Percentiles rank a stretch among this genome's conserved stretches.
Conservation (phyloP, 2,329 filamentous ascomycete species). For the Triangularia setosa region DNA sequence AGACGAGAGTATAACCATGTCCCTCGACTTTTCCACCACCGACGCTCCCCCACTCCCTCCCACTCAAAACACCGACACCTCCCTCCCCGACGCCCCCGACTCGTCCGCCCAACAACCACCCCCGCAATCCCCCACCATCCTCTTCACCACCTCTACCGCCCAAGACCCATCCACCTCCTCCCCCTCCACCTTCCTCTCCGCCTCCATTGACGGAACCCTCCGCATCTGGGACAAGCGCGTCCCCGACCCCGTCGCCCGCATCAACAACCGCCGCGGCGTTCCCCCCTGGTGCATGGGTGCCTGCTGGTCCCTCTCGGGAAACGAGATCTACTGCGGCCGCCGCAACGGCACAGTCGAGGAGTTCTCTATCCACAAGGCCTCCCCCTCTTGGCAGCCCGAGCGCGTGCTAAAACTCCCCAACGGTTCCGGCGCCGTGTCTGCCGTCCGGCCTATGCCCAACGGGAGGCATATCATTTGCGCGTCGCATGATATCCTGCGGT, state of each 20-base stretch:
- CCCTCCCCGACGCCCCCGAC: neutral
- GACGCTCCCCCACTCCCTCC: neutral
- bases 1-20: neutral
- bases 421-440: slow-evolving; percentile 85
- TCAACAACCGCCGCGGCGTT: slow-evolving; percentile 67
- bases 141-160: slow-evolving; percentile 35
- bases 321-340: slow-evolving; percentile 88
- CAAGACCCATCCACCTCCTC: slow-evolving; percentile 47
- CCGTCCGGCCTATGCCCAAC: slow-evolving; percentile 86
- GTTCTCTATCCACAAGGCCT: slow-evolving; percentile 76
- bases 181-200: slow-evolving; percentile 80
- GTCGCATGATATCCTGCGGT: slow-evolving; percentile 84
- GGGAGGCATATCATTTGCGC: slow-evolving; percentile 89
- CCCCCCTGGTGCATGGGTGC: slow-evolving; percentile 98
- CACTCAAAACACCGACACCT: neutral
- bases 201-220: slow-evolving; percentile 80
- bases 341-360: slow-evolving; percentile 93
- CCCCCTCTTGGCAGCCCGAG: slow-evolving; percentile 64
- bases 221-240: slow-evolving; percentile 90
- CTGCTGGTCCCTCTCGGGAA: slow-evolving; percentile 94
- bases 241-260: slow-evolving; percentile 71
- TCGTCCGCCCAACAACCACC: slow-evolving; percentile 16
- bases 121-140: slow-evolving; percentile 19
- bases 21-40: neutral
- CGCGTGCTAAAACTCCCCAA: slow-evolving; percentile 82